Percentiles rank a stretch among this genome's conserved stretches.
Conservation (phyloP, 148 eudicot genomes). For the Rhododendron ovatum region DNA sequence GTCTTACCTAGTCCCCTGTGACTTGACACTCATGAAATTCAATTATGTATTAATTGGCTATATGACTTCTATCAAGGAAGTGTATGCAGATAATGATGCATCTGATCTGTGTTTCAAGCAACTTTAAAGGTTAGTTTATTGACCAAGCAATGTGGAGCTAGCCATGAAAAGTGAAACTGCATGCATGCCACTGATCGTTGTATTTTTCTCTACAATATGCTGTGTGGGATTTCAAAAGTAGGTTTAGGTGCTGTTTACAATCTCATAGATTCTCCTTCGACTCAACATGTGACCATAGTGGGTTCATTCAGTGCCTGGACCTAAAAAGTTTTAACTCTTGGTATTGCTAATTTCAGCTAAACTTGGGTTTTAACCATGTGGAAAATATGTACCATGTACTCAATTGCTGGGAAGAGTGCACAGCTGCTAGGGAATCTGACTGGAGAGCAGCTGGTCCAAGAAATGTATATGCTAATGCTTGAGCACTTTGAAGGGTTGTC, state of each 20-base stretch:
- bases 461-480: neutral
- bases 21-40: no score
- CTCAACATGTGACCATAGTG: neutral
- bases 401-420: neutral
- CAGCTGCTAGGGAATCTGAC: neutral
- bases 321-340: neutral
- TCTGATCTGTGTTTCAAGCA: neutral
- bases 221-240: neutral
- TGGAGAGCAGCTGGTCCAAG: neutral
- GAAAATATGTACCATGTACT: neutral
- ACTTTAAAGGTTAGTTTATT: neutral
- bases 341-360: neutral
- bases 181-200: no score
- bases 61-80: neutral
- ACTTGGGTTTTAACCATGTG: neutral
- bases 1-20: no score
- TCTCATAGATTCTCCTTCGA: neutral
- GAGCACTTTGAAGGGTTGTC: neutral
- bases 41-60: neutral
- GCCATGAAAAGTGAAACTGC: neutral
- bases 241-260: neutral
- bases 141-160: neutral
- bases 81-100: neutral
- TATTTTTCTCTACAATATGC: neutral
- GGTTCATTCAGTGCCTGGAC: neutral